phyloP scores from a whole-genome alignment of 2,329 filamentous ascomycete genomes.

The Claviceps sp. region DNA sequence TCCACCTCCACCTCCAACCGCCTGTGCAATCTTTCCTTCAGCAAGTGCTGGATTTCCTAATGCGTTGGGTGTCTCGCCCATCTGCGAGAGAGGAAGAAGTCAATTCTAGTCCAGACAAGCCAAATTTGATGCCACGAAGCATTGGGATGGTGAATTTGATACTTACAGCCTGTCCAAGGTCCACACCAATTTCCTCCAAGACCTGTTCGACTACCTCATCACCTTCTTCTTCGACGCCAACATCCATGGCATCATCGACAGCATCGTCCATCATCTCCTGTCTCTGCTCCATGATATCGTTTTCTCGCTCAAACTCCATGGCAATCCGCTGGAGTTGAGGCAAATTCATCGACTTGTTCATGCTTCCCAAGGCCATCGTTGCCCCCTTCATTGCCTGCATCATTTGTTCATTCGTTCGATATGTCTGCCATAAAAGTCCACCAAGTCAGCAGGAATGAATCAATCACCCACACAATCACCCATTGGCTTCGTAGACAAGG shows the following conservation, averaged over 20 bases:
- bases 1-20: slow-evolving; percentile 49
- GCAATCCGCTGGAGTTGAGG: slow-evolving; percentile 90
- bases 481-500: too few relatives aligned
- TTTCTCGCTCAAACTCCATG: slow-evolving; percentile 98
- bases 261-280: slow-evolving; percentile 99
- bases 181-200: slow-evolving; percentile 89
- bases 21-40: slow-evolving; percentile 73
- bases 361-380: slow-evolving; percentile 80
- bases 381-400: slow-evolving; percentile 99
- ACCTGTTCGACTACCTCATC: slow-evolving; percentile 97
- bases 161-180: slow-evolving; percentile 75
- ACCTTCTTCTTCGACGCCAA: slow-evolving; percentile 82
- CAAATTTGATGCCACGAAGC: not conserved
- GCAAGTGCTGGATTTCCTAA: slow-evolving; percentile 60
- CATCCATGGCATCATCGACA: slow-evolving; percentile 89
- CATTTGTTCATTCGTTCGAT: slow-evolving; percentile 98
- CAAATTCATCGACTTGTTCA: slow-evolving; percentile 97
- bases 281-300: slow-evolving; percentile 97
- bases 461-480: not conserved
- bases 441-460: slow-evolving; percentile 5
- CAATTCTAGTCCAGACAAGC: not conserved
- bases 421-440: slow-evolving; percentile 46
- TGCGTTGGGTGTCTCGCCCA: slow-evolving; percentile 81
- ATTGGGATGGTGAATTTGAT: not conserved
- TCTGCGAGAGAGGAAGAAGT: slow-evolving; percentile 34